phyloP scores from a whole-genome alignment of 2,329 filamentous ascomycete genomes.

The Sclerotiophoma versabilis region DNA sequence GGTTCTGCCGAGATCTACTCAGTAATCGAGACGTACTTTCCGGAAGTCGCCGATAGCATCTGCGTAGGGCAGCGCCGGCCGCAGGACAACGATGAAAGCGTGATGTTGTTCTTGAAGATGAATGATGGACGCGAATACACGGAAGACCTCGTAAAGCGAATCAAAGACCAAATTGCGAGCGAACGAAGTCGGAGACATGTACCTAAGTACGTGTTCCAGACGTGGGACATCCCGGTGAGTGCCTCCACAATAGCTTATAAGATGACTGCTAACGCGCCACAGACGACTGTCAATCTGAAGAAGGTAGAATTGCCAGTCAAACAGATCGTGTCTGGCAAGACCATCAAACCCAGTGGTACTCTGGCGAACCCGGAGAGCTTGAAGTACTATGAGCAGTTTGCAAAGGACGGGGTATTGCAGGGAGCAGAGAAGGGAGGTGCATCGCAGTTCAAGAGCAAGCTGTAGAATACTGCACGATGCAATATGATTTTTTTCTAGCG shows the following conservation, averaged over 20 bases:
- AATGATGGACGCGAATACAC: conserved; percentile 57
- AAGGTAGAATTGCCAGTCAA: conserved; percentile 87
- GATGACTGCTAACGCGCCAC: neutral
- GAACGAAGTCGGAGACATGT: conserved; percentile 77
- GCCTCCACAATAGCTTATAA: neutral
- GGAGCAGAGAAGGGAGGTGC: conserved; percentile 21
- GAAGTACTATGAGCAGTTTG: conserved; percentile 81
- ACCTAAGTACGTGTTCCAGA: conserved; percentile 79
- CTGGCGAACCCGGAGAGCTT: conserved; percentile 78
- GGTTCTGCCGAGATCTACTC: conserved; percentile 82
- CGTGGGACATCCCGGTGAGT: conserved; percentile 79
- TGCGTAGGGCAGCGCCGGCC: conserved; percentile 80
- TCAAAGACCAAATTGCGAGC: conserved; percentile 70
- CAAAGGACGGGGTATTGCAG: conserved; percentile 66
- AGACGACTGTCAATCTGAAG: conserved; percentile 84
- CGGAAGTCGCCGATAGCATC: conserved; percentile 72
- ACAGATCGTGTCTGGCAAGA: conserved; percentile 79
- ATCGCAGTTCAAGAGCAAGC: conserved; percentile 30
- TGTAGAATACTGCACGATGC: conserved; percentile 16
- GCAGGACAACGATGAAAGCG: conserved; percentile 63
- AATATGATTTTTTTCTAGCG: neutral
- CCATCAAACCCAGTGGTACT: conserved; percentile 77
- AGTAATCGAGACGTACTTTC: conserved; percentile 72
- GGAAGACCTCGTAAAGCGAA: conserved; percentile 52
- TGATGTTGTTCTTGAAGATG: conserved; percentile 68